These are phyloP conservation scores for Starmerella etchellsii DNA, from an alignment of 805 yeast species.

Conservation along the genomic window DNA sequence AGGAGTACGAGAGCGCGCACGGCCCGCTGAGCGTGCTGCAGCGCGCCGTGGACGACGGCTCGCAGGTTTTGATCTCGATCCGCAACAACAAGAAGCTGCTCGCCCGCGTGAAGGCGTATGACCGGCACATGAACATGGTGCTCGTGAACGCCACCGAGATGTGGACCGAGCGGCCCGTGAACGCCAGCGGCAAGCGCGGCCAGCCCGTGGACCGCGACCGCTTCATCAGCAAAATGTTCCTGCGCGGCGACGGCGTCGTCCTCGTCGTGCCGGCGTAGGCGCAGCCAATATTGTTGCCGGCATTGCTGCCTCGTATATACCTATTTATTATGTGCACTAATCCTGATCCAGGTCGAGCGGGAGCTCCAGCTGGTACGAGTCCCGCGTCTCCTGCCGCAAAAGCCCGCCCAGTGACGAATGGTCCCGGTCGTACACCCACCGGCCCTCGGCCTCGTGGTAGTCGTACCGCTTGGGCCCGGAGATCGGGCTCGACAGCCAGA, in stretches of 20 bases:
- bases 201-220: constrained; percentile 57
- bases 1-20: constrained; percentile 75
- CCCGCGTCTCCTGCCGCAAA: constrained; percentile 38
- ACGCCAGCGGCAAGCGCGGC: constrained; percentile 57
- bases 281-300: no score
- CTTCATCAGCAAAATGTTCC: constrained; percentile 75
- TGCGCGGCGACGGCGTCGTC: constrained; percentile 92
- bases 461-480: constrained; percentile 87
- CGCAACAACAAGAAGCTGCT: constrained; percentile 87
- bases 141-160: constrained; percentile 82
- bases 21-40: constrained; percentile 90
- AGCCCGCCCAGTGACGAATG: constrained; percentile 35
- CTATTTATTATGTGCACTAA: no score
- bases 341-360: constrained; percentile 16
- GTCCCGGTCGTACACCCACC: constrained; percentile 75
- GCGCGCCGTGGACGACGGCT: constrained; percentile 58
- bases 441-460: constrained; percentile 40
- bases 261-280: constrained; percentile 49
- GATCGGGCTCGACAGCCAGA: constrained; percentile 88
- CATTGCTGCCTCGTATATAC: no score
- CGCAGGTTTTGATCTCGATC: constrained; percentile 74
- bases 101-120: constrained; percentile 86
- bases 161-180: constrained; percentile 54
- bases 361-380: constrained; percentile 10
- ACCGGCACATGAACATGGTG: constrained; percentile 88